These are phyloP conservation scores for Fragilariopsis cylindrus DNA, from an alignment of 108 stramenopile species.

Conservation along the genomic window DNA sequence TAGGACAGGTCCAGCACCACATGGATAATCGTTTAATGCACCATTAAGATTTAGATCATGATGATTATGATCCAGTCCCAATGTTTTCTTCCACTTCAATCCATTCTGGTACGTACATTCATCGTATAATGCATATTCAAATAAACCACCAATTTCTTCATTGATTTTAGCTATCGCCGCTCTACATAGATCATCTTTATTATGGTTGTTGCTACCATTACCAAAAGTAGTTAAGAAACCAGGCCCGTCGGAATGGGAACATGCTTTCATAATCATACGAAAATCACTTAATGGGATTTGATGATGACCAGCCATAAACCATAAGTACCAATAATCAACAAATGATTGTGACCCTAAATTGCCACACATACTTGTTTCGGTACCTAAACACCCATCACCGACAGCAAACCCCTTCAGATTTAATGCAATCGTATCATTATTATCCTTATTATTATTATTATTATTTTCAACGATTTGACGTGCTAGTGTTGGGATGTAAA, in stretches of 20 bases:
- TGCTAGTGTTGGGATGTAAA: slow-evolving; percentile 67
- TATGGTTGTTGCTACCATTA: neutral
- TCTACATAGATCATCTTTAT: slow-evolving; percentile 41
- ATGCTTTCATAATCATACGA: slow-evolving; percentile 50
- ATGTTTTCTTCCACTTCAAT: slow-evolving; percentile 19
- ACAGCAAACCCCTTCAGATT: slow-evolving; percentile 69
- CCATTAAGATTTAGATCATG: slow-evolving; percentile 12
- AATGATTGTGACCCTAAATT: slow-evolving; percentile 11
- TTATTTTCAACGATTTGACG: slow-evolving; percentile 41
- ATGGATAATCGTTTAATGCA: slow-evolving; percentile 68
- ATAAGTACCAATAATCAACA: slow-evolving; percentile 49
- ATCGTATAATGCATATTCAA: slow-evolving; percentile 73
- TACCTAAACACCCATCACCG: slow-evolving; percentile 83
- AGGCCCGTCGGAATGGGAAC: slow-evolving; percentile 21
- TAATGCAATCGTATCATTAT: neutral
- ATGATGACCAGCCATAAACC: slow-evolving; percentile 77
- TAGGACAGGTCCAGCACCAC: slow-evolving; percentile 62
- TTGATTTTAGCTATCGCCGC: slow-evolving; percentile 41
- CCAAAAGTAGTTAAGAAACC: slow-evolving; percentile 6
- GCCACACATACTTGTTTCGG: slow-evolving; percentile 60
- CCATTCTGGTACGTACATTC: slow-evolving; percentile 67
- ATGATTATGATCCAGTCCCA: neutral
- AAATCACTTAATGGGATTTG: slow-evolving; percentile 59
- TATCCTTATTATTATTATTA: slow-evolving; percentile 1
- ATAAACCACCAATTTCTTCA: slow-evolving; percentile 60